phyloP scores from a whole-genome alignment of 257 asterid genomes.

The Nicotiana benthamiana region DNA sequence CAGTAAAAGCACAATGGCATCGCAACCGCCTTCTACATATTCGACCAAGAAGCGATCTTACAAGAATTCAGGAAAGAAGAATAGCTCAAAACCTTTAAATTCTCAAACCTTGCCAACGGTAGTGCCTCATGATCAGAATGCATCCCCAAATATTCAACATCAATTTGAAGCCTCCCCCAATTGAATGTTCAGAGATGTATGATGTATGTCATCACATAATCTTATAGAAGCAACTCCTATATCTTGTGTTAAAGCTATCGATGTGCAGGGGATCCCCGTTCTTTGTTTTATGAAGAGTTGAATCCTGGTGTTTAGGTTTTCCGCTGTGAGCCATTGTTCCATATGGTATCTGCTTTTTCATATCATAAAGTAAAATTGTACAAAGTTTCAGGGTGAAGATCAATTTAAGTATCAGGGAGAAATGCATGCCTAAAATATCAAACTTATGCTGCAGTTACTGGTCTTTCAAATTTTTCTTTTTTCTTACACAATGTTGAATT shows the following conservation, averaged over 20 bases:
- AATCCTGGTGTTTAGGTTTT: background rate
- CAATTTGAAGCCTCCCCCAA: background rate
- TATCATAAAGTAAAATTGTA: background rate
- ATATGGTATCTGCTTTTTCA: background rate
- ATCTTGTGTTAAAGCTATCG: background rate
- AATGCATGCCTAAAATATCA: background rate
- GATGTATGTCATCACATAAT: background rate
- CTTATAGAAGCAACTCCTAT: background rate
- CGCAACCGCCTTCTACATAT: constrained; percentile 38
- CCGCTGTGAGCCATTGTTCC: background rate
- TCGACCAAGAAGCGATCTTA: constrained; percentile 24
- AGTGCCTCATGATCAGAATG: background rate
- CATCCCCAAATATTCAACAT: constrained; percentile 13
- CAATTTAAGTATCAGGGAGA: background rate
- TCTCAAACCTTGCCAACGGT: background rate
- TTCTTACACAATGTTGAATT: no score
- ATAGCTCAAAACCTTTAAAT: constrained; percentile 17
- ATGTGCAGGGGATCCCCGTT: background rate
- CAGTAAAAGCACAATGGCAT: constrained; percentile 26
- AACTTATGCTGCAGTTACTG: background rate
- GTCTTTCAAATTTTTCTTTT: background rate
- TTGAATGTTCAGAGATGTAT: background rate
- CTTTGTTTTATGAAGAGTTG: background rate
- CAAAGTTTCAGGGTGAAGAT: background rate
- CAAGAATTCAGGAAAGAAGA: constrained; percentile 22